Base-by-base conservation (phyloP, 2,329 filamentous ascomycete genomes). In the Juglanconis juglandina region DNA sequence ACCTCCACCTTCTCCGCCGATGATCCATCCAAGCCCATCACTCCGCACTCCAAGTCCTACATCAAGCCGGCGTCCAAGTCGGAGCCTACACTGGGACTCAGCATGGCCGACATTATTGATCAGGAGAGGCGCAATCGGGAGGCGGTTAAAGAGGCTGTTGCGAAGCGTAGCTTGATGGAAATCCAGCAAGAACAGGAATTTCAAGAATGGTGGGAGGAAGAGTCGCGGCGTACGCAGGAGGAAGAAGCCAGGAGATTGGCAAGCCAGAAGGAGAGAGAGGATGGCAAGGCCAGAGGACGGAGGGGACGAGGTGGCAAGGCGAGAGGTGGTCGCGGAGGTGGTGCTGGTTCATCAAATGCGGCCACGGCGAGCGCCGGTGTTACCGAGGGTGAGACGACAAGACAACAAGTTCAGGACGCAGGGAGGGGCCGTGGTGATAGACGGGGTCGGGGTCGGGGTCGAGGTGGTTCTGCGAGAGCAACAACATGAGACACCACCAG, bases 161-260 rank as follows among this genome's bases (percentile, higher is more conserved):
- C 92, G 2, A 97, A 96, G 75, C 85, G 94, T 59, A 95, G 91
- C 64, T 77, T 99, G 35, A 88, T 96, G 69, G 95, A 98, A 64
- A 99, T 99, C 61, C 95, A 99, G 72, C 87, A 95, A 66, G 95
- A 99, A 74, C 95, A 99, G 71, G 92, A 92, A 55, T 99, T 99
- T 71, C 91, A 97, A 71, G 88, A 96, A 71, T 96, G 93, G 92
- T 96, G 92, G 92, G 91, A 96, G 66, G 87, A 90, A 64, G 93
- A 96, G 73, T 92, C 88, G 68, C 82, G 82, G 62, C 81, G 90
- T 34, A 84, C 89, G 42, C 87, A 88, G 65, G 85, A 88, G 66
- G 86, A 86, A 63, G 83, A 84, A 63, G 79, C 80, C 3, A 70
- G 75, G 49, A 72, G 76, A 53, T 69, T 72, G 32, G 70, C 69